Conservation (phyloP, 768 basidiomycete genomes). For the Pholiota conissans region DNA sequence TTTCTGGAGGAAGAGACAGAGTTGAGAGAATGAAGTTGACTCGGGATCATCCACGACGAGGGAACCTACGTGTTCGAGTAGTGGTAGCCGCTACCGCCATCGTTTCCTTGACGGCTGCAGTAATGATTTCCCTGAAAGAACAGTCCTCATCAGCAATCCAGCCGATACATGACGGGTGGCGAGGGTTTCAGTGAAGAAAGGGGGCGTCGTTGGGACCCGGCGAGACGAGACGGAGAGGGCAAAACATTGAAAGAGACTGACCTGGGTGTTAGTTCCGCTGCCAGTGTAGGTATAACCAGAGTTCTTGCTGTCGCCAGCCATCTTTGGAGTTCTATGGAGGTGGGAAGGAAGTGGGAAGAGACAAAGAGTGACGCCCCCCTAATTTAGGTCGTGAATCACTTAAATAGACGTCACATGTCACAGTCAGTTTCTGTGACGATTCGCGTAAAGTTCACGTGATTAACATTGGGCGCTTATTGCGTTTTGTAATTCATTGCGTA, state of each 20-base stretch:
- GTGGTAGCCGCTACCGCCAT: conserved; percentile 49
- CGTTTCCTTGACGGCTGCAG: conserved; percentile 50
- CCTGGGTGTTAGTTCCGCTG: conserved; percentile 46
- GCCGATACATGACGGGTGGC: too few species aligned
- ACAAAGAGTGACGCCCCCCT: background rate
- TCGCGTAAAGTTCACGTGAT: background rate
- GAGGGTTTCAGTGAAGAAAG: too few species aligned
- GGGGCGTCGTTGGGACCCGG: background rate
- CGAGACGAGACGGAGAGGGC: too few species aligned
- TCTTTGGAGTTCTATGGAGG: too few species aligned
- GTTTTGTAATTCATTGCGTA: too few species aligned
- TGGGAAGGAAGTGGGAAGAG: background rate
- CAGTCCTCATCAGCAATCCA: too few species aligned
- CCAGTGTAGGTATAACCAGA: conserved; percentile 42
- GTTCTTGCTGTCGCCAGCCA: conserved; percentile 18
- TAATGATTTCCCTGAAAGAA: conserved; percentile 61
- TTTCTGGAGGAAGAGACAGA: conserved; percentile 21
- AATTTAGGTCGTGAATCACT: background rate
- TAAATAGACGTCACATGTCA: background rate
- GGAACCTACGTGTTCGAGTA: conserved; percentile 57
- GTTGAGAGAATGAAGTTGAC: background rate
- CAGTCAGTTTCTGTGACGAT: background rate
- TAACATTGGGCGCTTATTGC: too few species aligned
- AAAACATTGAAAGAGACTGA: background rate
- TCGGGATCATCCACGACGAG: too few species aligned